Base-by-base conservation (phyloP, 108 stramenopile genomes). In the Fistulifera pelliculosa region DNA sequence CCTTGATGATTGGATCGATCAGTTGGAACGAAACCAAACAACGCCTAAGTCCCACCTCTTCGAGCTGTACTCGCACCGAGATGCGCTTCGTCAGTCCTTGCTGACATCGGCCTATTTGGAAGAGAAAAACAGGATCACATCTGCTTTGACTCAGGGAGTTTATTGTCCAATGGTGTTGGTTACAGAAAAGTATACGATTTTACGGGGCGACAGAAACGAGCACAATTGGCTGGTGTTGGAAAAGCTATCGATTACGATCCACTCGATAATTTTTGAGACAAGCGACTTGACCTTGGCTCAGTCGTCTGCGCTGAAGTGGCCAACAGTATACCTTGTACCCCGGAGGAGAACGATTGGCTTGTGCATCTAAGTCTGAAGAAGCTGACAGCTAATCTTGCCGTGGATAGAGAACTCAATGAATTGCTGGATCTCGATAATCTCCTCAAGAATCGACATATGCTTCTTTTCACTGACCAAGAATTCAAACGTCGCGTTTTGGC, bases 101-200 rank as follows among this genome's bases (percentile, higher is more conserved):
- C 31, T 35, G 31, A 8, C 31, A 8, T 35, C 31, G 31, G 31
- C 8, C 31, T 35, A 35, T 35, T 8, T 35, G 8, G 31, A 35
- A 8, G 6, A 35, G 31, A 35, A 8, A 35, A 35, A 8, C 31
- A 35, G 31, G 35, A 38, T 35, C 35, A 16, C 13, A 16, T 54
- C 17, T 23, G 53, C 27, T 54, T 82, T 40, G 66, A 76, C 16
- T 64, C 72, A 50, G 73, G 17, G 81, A 83, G 40, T 92, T 92
- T 48, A 61, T 88, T 16, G 75, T 85, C 8, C 80, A 88, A 22
- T 92, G 87, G 73, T 56, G 49, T 17, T 92, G 90, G 89, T 45
- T 90, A 13, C 79, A 68, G 43, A 84, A 84, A 27, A 12, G 7
- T 7, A 45, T 65, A 38, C 31, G 3, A 6, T 35, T 35, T 35